Evolutionary conservation across 2,329 filamentous ascomycete species (phyloP), one percentile per base, ranked within the genome.

Genomic region (Sporothrix protearum): DNA sequence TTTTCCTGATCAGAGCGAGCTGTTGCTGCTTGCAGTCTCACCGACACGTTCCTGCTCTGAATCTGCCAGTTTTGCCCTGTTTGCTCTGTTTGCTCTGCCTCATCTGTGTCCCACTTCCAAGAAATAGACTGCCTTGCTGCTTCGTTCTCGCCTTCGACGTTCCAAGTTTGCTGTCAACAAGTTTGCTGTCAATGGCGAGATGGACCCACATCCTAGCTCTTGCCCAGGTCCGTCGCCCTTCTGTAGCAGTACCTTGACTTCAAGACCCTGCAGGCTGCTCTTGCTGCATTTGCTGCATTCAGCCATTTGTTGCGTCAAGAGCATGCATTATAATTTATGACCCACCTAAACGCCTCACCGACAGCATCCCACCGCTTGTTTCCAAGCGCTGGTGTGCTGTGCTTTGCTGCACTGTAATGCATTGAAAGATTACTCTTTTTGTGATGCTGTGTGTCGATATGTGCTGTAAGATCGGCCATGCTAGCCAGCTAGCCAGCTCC

Each of bases 291-390:
- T 28, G 36, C 36, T 64, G 36, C 59, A 64, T 45, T 45, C 22
- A 8, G 25, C 22, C 49, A 47, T 45, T 39, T 36, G 30, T 39
- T n/a, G n/a, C n/a, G n/a, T n/a, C n/a, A n/a, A n/a, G n/a, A 59
- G 55, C 55, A 1, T 59, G 30, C 55, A 59, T 59, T n/a, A 14
- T 42, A 45, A 22, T 8, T 59, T n/a, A 14, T 42, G 63, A 22
- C 16, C 19, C 45, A 69, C 49, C 33, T 19, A 57, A 57, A 42
- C 39, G 33, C 67, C 36, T 69, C 67, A 57, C 67, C 67, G 67
- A 69, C 51, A 25, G n/a, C 36, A 42, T 63, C 36, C 57, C 57
- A 42, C 59, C 59, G 59, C 59, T 64, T 42, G 28, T 64, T 63
- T 25, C 33, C 57, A 64, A 57, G 53, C 30, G 57, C 59, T 64